Evolutionary conservation across 2,329 filamentous ascomycete genomes (phyloP).

Genomic region (Nemania diffusa): DNA sequence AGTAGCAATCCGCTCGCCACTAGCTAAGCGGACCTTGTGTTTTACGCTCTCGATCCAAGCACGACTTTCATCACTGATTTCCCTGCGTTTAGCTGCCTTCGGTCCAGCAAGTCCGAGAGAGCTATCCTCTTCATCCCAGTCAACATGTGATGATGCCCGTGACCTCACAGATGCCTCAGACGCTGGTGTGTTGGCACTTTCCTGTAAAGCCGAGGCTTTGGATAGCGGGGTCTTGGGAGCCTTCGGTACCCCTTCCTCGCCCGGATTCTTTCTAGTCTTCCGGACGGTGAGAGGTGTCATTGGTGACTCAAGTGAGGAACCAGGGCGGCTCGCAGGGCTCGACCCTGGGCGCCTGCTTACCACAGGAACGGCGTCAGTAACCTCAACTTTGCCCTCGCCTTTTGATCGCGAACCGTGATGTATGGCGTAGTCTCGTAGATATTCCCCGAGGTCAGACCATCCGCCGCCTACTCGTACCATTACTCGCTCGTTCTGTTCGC

Average conservation of each 20-base stretch:
- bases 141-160: conserved; percentile 63
- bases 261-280: conserved; percentile 62
- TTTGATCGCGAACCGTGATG: conserved; percentile 83
- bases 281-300: conserved; percentile 64
- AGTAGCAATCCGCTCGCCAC: conserved; percentile 62
- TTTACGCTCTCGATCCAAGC: conserved; percentile 87
- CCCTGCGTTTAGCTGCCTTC: conserved; percentile 69
- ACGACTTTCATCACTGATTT: conserved; percentile 76
- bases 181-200: conserved; percentile 55
- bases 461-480: conserved; percentile 98
- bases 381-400: conserved; percentile 66
- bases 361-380: conserved; percentile 60
- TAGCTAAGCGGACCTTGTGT: conserved; percentile 78
- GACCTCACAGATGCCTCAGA: conserved; percentile 60
- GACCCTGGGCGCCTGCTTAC: conserved; percentile 51
- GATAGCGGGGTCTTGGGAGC: conserved; percentile 58
- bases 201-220: conserved; percentile 37
- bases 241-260: conserved; percentile 50
- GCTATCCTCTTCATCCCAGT: conserved; percentile 69
- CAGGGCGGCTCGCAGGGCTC: conserved; percentile 56
- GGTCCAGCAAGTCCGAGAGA: conserved; percentile 77
- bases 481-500: conserved; percentile 88
- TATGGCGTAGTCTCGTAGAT: conserved; percentile 89
- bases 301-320: conserved; percentile 52
- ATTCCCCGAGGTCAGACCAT: conserved; percentile 97